Percentiles rank a stretch among this genome's conserved stretches.
Conservation (phyloP, 371 early-diverging fungal species). For the Capillidium heterosporum region DNA sequence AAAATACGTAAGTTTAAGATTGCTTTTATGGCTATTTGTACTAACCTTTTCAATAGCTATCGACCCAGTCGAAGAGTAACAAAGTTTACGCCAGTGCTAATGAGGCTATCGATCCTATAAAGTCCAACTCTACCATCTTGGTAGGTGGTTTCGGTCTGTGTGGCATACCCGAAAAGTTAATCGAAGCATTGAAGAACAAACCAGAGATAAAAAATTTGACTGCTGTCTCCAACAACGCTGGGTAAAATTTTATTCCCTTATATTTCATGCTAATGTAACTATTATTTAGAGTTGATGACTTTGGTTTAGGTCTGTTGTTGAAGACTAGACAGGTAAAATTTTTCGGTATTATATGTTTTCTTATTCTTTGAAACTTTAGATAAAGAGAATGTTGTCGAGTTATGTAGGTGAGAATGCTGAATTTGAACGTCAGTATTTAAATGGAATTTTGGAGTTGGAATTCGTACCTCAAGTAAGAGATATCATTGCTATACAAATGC, state of each 20-base stretch:
- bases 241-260: conserved; percentile 8
- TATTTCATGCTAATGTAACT: not conserved
- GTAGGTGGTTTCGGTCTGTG: conserved; percentile 52
- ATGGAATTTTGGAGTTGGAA: conserved; percentile 54
- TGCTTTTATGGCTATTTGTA: too few species aligned
- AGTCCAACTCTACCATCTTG: conserved; percentile 27
- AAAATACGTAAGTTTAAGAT: too few species aligned
- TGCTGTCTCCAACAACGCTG: conserved; percentile 50
- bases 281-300: conserved; percentile 21
- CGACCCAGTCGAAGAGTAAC: too few species aligned
- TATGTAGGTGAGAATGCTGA: conserved; percentile 59
- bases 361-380: conserved; percentile 13
- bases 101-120: conserved; percentile 31
- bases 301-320: conserved; percentile 40
- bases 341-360: not conserved
- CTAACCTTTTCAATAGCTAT: too few species aligned
- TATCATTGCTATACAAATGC: conserved; percentile 18
- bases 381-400: conserved; percentile 48
- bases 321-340: conserved; percentile 25
- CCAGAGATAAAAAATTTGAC: conserved; percentile 32
- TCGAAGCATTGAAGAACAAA: conserved; percentile 29
- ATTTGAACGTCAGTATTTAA: conserved; percentile 47
- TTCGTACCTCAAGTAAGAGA: conserved; percentile 31
- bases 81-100: conserved; percentile 11
- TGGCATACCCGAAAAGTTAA: conserved; percentile 49